These are phyloP conservation scores for Sideroxylon spinosum DNA, from an alignment of 179 eudicot genomes.

Conservation along the genomic window DNA sequence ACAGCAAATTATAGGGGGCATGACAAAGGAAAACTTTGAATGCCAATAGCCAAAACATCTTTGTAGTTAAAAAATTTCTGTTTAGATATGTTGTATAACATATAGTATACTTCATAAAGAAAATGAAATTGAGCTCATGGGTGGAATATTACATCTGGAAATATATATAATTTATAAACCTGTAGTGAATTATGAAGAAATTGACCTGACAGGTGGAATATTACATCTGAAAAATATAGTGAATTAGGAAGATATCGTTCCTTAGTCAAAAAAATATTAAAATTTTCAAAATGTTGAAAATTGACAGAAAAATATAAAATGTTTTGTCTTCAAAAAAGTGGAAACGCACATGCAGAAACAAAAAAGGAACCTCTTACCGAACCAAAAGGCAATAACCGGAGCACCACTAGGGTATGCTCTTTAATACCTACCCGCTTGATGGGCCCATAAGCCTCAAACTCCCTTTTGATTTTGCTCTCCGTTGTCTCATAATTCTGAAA, in stretches of 20 bases:
- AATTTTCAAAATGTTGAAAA: background rate
- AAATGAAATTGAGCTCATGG: background rate
- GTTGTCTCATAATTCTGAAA: constrained; percentile 92
- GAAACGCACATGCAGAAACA: background rate
- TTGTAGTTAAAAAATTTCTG: background rate
- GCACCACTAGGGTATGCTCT: constrained; percentile 49
- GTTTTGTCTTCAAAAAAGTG: background rate
- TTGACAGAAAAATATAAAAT: background rate
- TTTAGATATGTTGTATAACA: background rate
- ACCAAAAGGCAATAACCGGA: constrained; percentile 61
- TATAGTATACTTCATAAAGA: background rate
- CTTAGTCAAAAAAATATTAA: background rate
- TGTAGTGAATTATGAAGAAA: background rate
- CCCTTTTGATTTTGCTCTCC: constrained; percentile 98
- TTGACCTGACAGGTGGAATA: background rate
- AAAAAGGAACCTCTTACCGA: constrained; percentile 60
- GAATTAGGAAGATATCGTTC: background rate
- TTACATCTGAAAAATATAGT: background rate
- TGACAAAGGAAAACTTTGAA: background rate
- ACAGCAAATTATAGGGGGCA: background rate
- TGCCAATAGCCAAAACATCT: background rate
- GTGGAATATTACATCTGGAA: background rate
- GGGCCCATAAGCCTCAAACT: constrained; percentile 99
- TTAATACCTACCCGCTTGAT: constrained; percentile 96
- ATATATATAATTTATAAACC: background rate